Evolutionary conservation across 2,329 filamentous ascomycete genomes (phyloP), one percentile per base, ranked within the genome.

Genomic region (Cryphonectria radicalis): DNA sequence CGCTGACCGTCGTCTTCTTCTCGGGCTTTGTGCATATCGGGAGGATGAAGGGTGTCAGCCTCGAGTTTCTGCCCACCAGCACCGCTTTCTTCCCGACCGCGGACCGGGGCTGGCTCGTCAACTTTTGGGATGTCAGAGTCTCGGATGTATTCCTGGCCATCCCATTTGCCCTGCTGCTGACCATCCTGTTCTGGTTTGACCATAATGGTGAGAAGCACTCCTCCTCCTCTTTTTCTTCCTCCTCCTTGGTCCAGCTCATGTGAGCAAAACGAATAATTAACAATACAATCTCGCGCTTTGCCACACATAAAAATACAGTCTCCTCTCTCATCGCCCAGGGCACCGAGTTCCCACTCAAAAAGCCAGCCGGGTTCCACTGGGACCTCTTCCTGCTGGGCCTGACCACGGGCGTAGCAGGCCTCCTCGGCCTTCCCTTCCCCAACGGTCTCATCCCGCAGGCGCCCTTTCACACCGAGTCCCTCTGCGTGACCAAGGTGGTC

Each of bases 21-120:
- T 94, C 94, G 0, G 94, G 94, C 0, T 97, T 97, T 77, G 91
- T 96, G 1, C 92, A 96, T 79, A 89, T 97, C 73, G 94, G 94
- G 10, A 91, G 92, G 76, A 95, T 97, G 92, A 83, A 82, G n/a
- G 81, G 86, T 57, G 87, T 97, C 1, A 79, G 89, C 28, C 83
- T 97, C 13, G 88, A 92, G 73, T 90, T 87, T 11, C 84, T 97
- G 40, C 94, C 94, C 0, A 95, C 91, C 0, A 90, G 90, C 74
- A 90, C 88, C 70, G 89, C 94, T 0, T 97, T 97, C 82, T 90
- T 89, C 76, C 94, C 94, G 0, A 97, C 94, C 0, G 85, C 82
- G 0, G 89, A 91, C 71, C 86, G 93, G 57, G 82, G 84, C 62
- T 97, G 94, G 94, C 86, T 97, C 68, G 89, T 97, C 37, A 85